phyloP scores from a whole-genome alignment of 139 green algal genomes.

The Chlorokybus atmophyticus region DNA sequence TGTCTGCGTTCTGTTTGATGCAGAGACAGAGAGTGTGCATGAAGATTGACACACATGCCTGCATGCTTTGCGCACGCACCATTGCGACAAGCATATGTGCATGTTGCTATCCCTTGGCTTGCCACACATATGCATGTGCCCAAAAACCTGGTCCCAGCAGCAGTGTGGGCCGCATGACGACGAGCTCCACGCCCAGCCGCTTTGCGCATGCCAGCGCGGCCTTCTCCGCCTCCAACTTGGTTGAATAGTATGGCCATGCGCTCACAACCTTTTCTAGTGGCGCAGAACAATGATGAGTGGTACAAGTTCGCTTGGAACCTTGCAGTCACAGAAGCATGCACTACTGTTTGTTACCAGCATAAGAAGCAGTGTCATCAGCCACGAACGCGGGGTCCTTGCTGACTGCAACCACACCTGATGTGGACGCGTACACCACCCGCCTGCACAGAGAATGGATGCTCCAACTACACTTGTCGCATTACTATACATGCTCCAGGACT shows the following conservation, averaged over 20 bases:
- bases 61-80: too few relatives aligned
- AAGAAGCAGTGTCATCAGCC: conserved; percentile 8
- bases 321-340: too few relatives aligned
- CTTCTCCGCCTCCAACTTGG: conserved; percentile 21
- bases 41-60: too few relatives aligned
- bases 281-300: too few relatives aligned
- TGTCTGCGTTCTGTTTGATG: too few relatives aligned
- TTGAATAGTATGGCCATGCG: conserved; percentile 20
- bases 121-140: too few relatives aligned
- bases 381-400: not conserved
- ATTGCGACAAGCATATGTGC: too few relatives aligned
- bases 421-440: conserved; percentile 25
- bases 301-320: too few relatives aligned
- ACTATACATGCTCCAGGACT: too few relatives aligned
- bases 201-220: conserved; percentile 1
- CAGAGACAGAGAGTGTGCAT: too few relatives aligned
- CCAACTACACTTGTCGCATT: not conserved
- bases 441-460: not conserved
- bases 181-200: conserved; percentile 8
- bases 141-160: conserved; percentile 18
- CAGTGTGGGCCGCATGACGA: conserved; percentile 21
- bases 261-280: conserved; percentile 2
- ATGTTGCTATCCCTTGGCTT: too few relatives aligned
- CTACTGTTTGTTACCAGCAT: too few relatives aligned
- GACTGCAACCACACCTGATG: conserved; percentile 8